phyloP scores from a whole-genome alignment of 2,329 filamentous ascomycete species.

The Arthrobotrys pseudoclavata region DNA sequence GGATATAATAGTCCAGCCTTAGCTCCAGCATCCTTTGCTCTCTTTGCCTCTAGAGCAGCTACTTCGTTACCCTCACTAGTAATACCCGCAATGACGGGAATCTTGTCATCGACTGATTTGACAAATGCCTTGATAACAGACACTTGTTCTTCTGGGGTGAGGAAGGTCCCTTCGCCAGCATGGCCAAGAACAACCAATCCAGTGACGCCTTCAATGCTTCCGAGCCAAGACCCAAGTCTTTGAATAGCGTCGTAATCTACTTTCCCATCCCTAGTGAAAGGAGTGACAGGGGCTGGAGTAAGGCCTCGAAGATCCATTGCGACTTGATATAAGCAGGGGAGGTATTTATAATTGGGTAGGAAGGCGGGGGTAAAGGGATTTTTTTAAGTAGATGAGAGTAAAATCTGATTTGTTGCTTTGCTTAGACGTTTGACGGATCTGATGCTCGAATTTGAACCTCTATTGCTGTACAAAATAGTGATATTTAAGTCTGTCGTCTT shows the following conservation, averaged over 20 bases:
- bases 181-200: conserved; percentile 72
- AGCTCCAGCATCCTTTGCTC: conserved; percentile 70
- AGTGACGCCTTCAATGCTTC: conserved; percentile 70
- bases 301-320: conserved; percentile 69
- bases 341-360: neutral
- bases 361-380: too few relatives aligned
- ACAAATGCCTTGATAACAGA: conserved; percentile 71
- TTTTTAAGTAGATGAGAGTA: too few relatives aligned
- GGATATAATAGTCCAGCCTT: conserved; percentile 71
- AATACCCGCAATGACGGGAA: conserved; percentile 71
- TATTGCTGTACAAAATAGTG: neutral
- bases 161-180: conserved; percentile 71
- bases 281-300: conserved; percentile 70
- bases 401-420: too few relatives aligned
- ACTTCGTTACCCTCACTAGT: conserved; percentile 71
- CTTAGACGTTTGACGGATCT: neutral
- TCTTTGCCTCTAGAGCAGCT: conserved; percentile 70
- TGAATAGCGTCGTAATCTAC: conserved; percentile 71
- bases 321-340: conserved; percentile 18
- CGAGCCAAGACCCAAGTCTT: conserved; percentile 71
- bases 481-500: conserved; percentile 6
- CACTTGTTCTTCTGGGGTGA: conserved; percentile 70
- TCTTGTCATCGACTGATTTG: conserved; percentile 69
- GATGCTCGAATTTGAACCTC: neutral
- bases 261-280: conserved; percentile 69